These are phyloP conservation scores for Panicum hallii DNA, from an alignment of 202 grass and related monocot species.

Conservation along the genomic window DNA sequence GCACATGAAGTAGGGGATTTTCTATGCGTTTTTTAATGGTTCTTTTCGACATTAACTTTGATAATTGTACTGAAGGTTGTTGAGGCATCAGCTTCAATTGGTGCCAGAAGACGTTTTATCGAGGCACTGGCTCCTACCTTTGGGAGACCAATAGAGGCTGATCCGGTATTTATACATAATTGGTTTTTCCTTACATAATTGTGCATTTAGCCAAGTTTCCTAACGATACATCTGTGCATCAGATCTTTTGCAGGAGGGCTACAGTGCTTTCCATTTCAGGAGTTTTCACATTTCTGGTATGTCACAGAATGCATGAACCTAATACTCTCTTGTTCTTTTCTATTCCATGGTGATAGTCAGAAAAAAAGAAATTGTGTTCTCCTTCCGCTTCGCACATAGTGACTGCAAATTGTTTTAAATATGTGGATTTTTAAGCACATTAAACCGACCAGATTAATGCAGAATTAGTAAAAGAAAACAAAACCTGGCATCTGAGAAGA, in stretches of 20 bases:
- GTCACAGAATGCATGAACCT: conserved; percentile 35
- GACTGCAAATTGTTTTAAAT: conserved; percentile 20
- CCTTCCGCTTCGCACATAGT: conserved; percentile 9
- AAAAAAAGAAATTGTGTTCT: background rate
- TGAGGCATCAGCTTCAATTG: conserved; percentile 89
- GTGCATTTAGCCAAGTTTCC: conserved; percentile 22
- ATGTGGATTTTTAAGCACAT: conserved; percentile 15
- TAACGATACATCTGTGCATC: conserved; percentile 37
- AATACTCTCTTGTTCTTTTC: conserved; percentile 1
- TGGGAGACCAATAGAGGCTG: conserved; percentile 88
- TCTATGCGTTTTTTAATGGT: conserved; percentile 25
- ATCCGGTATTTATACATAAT: conserved; percentile 61
- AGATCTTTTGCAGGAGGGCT: conserved; percentile 92
- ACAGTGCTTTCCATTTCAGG: conserved; percentile 79
- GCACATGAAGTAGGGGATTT: background rate
- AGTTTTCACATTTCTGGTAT: conserved; percentile 97
- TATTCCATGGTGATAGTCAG: background rate
- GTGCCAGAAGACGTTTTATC: conserved; percentile 92
- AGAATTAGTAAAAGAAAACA: background rate
- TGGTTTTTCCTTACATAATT: conserved; percentile 28
- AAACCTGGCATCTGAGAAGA: background rate
- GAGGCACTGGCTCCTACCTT: conserved; percentile 82
- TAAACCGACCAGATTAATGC: conserved; percentile 19
- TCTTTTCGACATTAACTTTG: conserved; percentile 10
- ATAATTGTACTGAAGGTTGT: conserved; percentile 65